Conservation (phyloP, 2,329 filamentous ascomycete species). For the Colletotrichum lini region DNA sequence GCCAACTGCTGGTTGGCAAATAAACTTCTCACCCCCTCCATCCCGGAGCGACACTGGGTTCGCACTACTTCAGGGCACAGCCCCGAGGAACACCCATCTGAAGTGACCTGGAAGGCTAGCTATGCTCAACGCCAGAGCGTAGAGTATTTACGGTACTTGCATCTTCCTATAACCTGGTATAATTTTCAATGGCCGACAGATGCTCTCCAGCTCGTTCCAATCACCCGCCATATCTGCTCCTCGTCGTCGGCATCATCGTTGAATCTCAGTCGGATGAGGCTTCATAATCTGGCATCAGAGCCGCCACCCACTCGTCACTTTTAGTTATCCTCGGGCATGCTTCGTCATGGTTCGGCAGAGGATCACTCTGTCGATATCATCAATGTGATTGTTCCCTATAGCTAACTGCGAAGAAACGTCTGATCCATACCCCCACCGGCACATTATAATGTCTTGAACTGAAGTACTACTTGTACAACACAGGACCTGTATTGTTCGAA, state of each 20-base stretch:
- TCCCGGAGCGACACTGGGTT: neutral
- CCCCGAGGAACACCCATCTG: neutral
- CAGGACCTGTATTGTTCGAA: neutral
- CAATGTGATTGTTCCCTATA: neutral
- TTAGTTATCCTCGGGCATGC: neutral
- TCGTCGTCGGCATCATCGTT: neutral
- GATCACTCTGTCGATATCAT: neutral
- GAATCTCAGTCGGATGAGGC: neutral
- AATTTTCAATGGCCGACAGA: conserved; percentile 24
- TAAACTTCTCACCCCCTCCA: neutral
- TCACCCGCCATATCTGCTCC: neutral
- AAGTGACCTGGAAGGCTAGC: neutral
- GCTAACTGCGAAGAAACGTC: neutral
- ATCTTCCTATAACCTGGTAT: neutral
- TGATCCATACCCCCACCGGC: neutral
- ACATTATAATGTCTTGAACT: neutral
- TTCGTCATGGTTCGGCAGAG: neutral
- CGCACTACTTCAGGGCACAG: neutral
- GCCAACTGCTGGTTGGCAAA: neutral
- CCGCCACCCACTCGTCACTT: neutral
- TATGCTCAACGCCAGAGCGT: neutral
- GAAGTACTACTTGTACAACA: neutral
- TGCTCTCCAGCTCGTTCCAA: conserved; percentile 15
- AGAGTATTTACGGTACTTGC: too few relatives aligned
- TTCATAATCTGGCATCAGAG: neutral